Base-by-base conservation (phyloP, 805 yeast species). In the Nematodospora valgi region DNA sequence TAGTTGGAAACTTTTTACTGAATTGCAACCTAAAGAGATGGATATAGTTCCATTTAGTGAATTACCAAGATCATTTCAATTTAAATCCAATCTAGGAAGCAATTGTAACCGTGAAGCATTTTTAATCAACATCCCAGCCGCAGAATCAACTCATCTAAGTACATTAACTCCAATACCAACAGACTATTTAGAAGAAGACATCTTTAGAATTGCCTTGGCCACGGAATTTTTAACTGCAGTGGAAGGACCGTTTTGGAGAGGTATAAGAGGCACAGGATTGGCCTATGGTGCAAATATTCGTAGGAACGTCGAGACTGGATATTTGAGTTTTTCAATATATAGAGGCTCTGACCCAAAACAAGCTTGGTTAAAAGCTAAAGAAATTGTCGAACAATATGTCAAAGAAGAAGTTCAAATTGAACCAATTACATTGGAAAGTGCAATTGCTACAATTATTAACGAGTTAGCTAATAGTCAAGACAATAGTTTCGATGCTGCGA, bases 181-280 rank as follows among this genome's bases (percentile, higher is more conserved):
- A 1, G 56, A 61, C 35, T 68, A 64, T 41, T 41, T 56, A 25
- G 47, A 61, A 33, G 62, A 59, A 13, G 96, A 89, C 47, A 66
- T 80, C 20, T 79, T 83, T 34, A 82, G 80, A 17, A 68, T 91
- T 26, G 72, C 82, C 0, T 70, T 89, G 18, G 86, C 88, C 5
- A 72, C 82, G 5, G 88, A 84, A 37, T 83, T 80, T 48, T 65
- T 93, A 37, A 84, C 82, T 45, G 83, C 87, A 23, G 87, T 86
- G 13, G 98, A 93, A 57, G 98, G 98, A 3, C 98, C 98, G 23
- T 82, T 91, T 44, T 91, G 98, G 97, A 76, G 86, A 49, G 96
- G 94, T 37, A 85, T 93, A 22, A 76, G 98, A 60, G 98, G 98
- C 26, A 74, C 88, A 1, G 98, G 98, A 2, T 65, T 86, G 27